Base-by-base conservation (phyloP, 2,329 filamentous ascomycete genomes). In the Aureobasidium sp. region DNA sequence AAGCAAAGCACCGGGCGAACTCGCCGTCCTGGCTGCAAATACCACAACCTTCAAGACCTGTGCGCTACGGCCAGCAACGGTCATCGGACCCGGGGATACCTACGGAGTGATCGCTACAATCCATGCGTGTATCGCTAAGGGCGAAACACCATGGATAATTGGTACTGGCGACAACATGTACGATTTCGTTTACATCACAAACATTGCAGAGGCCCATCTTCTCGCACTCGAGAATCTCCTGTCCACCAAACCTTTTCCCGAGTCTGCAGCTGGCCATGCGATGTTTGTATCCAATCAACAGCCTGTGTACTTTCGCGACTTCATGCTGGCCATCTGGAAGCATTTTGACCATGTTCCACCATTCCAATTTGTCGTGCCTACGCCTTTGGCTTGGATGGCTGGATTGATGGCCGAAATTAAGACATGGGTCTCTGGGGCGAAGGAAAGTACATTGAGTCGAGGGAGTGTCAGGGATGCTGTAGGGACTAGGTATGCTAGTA, bases 251-350 rank as follows among this genome's bases (percentile, higher is more conserved):
- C 50, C 29, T 8, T 44, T 46, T 8, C 86, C 84, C 1, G 76
- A 80, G 63, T 77, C 82, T n/a, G 86, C 83, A 24, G 79, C 81
- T 0, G 94, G 93, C 63, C 87, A 97, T 74, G 87, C 87, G 56
- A 93, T 97, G 78, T 86, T 96, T 77, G 84, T 97, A 71, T 94
- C 91, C 63, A 97, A 97, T 74, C 90, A 92, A 75, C 81, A 85
- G 68, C 93, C 93, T 5, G 81, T 95, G 24, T 93, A 93, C 73
- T 95, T 96, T 75, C 95, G 94, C 86, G 91, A 96, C 75, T 89
- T 95, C 72, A 85, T 89, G 63, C 83, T 90, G 44, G 85, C 86
- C 43, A 82, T 96, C 51, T 97, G 90, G 90, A 80, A 78, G 9
- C 71, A 78, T 34, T 85, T 85, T 67, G 82, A 77, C 0, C 81